phyloP scores from a whole-genome alignment of 176 grass and related monocot species.

The Chrysopogon serrulatus region DNA sequence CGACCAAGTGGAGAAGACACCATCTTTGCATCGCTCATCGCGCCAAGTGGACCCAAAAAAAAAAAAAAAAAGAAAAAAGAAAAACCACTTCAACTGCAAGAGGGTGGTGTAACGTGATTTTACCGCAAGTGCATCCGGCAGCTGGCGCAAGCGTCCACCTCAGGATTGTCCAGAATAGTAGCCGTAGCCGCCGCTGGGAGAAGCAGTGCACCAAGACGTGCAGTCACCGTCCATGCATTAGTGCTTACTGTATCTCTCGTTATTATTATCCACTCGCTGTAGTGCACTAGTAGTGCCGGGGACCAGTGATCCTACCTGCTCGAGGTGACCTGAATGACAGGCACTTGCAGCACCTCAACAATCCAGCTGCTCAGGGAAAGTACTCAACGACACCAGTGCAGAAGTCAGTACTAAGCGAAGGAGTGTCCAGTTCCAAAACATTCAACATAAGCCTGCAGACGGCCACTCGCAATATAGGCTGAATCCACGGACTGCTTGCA shows the following conservation, averaged over 20 bases:
- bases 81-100: background rate
- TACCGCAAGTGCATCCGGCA: background rate
- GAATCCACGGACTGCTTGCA: background rate
- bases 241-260: background rate
- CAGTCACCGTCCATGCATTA: background rate
- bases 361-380: background rate
- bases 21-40: background rate
- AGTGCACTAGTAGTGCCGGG: background rate
- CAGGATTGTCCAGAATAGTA: background rate
- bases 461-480: background rate
- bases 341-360: no score
- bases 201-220: background rate
- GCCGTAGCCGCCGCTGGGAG: background rate
- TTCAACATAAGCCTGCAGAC: background rate
- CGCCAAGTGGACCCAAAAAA: background rate
- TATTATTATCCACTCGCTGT: background rate
- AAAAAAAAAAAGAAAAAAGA: no score
- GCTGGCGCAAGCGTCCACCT: background rate
- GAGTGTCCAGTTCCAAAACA: background rate
- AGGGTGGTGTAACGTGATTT: background rate
- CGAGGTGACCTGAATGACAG: no score
- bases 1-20: background rate
- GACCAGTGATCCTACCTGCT: background rate
- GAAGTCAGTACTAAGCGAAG: background rate
- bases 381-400: background rate